Conservation (phyloP, 139 green algal genomes). For the Tetraselmis striata region DNA sequence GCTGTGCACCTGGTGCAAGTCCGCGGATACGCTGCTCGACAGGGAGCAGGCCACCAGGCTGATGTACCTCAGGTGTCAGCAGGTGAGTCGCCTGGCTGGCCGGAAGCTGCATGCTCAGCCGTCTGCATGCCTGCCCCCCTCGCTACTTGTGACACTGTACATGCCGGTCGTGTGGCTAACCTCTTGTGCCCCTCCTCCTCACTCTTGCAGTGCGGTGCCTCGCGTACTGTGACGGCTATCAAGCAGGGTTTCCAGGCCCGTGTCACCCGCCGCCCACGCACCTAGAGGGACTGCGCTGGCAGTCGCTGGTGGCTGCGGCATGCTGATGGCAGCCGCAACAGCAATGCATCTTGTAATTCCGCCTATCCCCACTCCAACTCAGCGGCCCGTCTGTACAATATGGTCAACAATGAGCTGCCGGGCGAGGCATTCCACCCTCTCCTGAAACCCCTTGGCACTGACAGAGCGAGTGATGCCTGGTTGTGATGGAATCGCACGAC, state of each 20-base stretch:
- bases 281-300: no score
- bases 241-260: constrained; percentile 45
- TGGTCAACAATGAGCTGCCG: no score
- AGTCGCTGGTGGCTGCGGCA: neutral
- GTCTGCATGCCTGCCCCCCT: neutral
- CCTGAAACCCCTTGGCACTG: neutral
- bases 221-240: constrained; percentile 36
- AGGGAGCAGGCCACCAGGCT: constrained; percentile 76
- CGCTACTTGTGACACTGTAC: no score
- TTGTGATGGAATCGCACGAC: no score
- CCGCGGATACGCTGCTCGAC: constrained; percentile 89
- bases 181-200: neutral
- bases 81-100: no score
- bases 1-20: constrained; percentile 95
- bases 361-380: no score
- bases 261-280: constrained; percentile 7
- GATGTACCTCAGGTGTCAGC: constrained; percentile 89
- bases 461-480: no score
- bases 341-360: neutral
- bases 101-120: neutral
- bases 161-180: neutral
- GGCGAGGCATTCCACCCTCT: neutral
- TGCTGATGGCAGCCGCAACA: neutral
- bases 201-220: constrained; percentile 62
- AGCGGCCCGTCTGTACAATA: no score